Base-by-base conservation (phyloP, 2,329 filamentous ascomycete genomes). In the Stylonectria norvegica region DNA sequence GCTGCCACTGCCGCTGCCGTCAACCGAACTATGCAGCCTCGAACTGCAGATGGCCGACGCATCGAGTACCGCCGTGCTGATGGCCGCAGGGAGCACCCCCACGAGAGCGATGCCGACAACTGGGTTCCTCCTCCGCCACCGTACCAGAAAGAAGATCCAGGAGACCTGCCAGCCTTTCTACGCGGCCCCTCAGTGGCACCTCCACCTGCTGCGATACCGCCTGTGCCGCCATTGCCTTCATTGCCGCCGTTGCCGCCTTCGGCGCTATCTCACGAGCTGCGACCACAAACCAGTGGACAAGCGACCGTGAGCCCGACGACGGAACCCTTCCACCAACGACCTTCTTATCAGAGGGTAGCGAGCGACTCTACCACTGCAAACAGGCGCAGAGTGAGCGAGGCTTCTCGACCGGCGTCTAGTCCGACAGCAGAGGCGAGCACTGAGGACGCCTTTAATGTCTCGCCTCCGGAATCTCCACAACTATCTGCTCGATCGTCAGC, bases 111-210 rank as follows among this genome's bases (percentile, higher is more conserved):
- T 59, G 86, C 87, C 4, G 88, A 93, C 55, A 88, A 90, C 53
- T 94, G 88, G 88, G 85, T 89, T 4, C 86, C 87, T 5, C 88
- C 88, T 5, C 88, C 88, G 7, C 88, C 88, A 3, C 86, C 86
- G 1, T 94, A 94, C 54, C 79, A 81, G 28, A 77, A 79, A 39
- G 81, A 85, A 1, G 76, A 79, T 34, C 76, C 77, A 1, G 71
- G 69, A 8, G 76, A 79, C 50, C 48, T 78, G 40, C 77, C 78
- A 2, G 71, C 67, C 3, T 81, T 81, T 46, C 50, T 81, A 47
- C 74, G 77, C 20, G 72, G 76, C 37, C 64, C 69, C 22, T 56
- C 67, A 20, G 62, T 73, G 33, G 58, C 67, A 34, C 67, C 70
- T 15, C 51, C 42, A 15, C 52, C 47, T 12, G 60, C 61, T n/a